phyloP scores from a whole-genome alignment of 164 flowering plant species.

The Santalum album region DNA sequence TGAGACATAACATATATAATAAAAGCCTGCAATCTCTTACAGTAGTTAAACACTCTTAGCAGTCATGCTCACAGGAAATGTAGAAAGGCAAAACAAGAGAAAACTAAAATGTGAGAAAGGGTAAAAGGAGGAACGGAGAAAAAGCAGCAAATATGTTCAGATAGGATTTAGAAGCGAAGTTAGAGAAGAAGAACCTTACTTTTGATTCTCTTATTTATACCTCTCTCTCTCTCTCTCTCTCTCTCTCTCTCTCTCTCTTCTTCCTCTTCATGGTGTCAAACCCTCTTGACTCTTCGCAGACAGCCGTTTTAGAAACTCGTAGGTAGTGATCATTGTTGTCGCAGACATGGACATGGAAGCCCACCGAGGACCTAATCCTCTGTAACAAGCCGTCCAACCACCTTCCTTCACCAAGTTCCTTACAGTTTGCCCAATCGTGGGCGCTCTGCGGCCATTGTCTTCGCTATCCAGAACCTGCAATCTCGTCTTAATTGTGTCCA shows the following conservation, averaged over 20 bases:
- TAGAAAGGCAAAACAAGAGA: background rate
- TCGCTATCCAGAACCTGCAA: constrained; percentile 76
- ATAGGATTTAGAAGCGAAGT: no score
- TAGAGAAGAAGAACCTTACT: no score
- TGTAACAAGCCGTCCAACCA: constrained; percentile 66
- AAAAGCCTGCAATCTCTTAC: no score
- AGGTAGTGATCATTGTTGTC: constrained; percentile 83
- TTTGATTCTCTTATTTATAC: no score
- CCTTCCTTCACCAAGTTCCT: constrained; percentile 62
- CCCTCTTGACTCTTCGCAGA: constrained; percentile 39
- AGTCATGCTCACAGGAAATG: background rate
- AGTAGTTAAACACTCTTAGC: background rate
- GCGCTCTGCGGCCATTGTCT: constrained; percentile 31
- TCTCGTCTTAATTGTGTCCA: constrained; percentile 83
- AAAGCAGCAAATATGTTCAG: background rate
- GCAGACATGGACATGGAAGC: constrained; percentile 80
- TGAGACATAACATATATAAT: no score
- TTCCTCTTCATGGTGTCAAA: background rate
- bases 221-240: background rate
- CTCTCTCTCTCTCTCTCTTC: no score
- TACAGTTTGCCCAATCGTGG: constrained; percentile 41
- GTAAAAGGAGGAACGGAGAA: background rate
- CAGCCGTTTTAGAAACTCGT: constrained; percentile 63
- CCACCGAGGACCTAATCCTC: constrained; percentile 83
- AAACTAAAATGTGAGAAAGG: background rate